Conservation (phyloP, 2,329 filamentous ascomycete species). For the Epichloe typhina region DNA sequence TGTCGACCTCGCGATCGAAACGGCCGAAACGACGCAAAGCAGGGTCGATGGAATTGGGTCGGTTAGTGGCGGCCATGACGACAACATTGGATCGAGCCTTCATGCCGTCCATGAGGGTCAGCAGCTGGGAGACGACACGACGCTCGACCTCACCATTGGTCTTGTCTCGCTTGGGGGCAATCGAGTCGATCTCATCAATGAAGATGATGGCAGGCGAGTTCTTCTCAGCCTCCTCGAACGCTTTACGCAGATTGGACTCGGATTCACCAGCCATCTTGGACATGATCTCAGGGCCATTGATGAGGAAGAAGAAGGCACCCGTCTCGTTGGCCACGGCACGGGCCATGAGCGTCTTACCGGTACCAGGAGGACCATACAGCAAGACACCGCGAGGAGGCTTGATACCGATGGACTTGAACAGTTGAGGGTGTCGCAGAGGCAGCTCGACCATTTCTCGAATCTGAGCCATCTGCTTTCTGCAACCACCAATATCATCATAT, state of each 20-base stretch:
- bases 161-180: slow-evolving; percentile 99
- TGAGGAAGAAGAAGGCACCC: slow-evolving; percentile 97
- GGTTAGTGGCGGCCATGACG: slow-evolving; percentile 98
- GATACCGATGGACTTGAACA: slow-evolving; percentile 99
- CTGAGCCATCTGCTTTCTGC: slow-evolving; percentile 99
- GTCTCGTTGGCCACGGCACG: slow-evolving; percentile 98
- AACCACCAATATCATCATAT: slow-evolving; percentile 98
- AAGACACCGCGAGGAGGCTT: slow-evolving; percentile 97
- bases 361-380: slow-evolving; percentile 93
- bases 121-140: slow-evolving; percentile 90
- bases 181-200: slow-evolving; percentile 98
- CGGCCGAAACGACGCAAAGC: slow-evolving; percentile 95
- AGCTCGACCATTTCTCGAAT: slow-evolving; percentile 98
- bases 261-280: slow-evolving; percentile 99
- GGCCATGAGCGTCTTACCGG: slow-evolving; percentile 98
- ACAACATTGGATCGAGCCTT: slow-evolving; percentile 98
- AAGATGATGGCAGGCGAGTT: slow-evolving; percentile 99
- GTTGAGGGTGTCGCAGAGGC: slow-evolving; percentile 88
- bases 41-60: slow-evolving; percentile 96
- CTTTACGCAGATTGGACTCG: slow-evolving; percentile 93
- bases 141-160: slow-evolving; percentile 98
- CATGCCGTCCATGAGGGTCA: slow-evolving; percentile 99
- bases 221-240: slow-evolving; percentile 99
- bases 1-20: slow-evolving; percentile 98
- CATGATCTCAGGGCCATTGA: slow-evolving; percentile 99